phyloP scores from a whole-genome alignment of 1,284 basidiomycete species.

The Apiotrichum veenhuisii region DNA sequence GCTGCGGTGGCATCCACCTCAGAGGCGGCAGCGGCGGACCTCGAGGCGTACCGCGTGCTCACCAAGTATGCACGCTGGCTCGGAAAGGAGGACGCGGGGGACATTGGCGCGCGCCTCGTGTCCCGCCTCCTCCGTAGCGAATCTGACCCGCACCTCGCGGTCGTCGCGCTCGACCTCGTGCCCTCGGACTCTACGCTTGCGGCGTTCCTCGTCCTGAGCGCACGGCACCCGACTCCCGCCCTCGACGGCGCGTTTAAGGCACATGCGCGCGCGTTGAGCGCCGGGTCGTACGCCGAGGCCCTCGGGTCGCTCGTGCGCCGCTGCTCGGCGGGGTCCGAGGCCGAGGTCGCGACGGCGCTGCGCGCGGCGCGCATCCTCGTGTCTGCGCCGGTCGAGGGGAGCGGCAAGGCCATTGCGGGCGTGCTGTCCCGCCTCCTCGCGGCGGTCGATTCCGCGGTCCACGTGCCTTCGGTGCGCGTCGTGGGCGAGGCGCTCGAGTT shows the following conservation, averaged over 20 bases:
- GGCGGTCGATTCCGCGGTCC: conserved; percentile 2
- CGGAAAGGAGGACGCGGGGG: background rate
- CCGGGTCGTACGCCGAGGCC: background rate
- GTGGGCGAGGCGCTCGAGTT: conserved; percentile 8
- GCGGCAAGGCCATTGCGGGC: conserved; percentile 7
- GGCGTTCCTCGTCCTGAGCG: conserved; percentile 8
- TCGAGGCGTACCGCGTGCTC: conserved; percentile 4
- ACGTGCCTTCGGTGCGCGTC: background rate
- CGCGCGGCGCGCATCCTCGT: conserved; percentile 11
- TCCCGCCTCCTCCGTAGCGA: background rate
- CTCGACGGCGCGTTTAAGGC: conserved; percentile 1
- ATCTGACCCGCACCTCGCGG: background rate
- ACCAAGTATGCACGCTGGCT: conserved; percentile 7
- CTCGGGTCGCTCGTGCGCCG: conserved; percentile 3
- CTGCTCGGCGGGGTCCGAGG: background rate
- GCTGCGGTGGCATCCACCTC: background rate
- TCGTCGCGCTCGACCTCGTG: conserved; percentile 9
- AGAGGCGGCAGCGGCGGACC: background rate
- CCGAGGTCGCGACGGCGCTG: conserved; percentile 5
- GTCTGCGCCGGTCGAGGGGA: conserved; percentile 13
- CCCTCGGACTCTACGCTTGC: conserved; percentile 5
- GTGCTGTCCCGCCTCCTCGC: conserved; percentile 10
- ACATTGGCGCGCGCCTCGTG: conserved; percentile 7
- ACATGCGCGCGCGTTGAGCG: background rate
- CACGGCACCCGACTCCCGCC: background rate